phyloP scores from a whole-genome alignment of 805 yeast genomes.

The Yamadazyma nakazawae region DNA sequence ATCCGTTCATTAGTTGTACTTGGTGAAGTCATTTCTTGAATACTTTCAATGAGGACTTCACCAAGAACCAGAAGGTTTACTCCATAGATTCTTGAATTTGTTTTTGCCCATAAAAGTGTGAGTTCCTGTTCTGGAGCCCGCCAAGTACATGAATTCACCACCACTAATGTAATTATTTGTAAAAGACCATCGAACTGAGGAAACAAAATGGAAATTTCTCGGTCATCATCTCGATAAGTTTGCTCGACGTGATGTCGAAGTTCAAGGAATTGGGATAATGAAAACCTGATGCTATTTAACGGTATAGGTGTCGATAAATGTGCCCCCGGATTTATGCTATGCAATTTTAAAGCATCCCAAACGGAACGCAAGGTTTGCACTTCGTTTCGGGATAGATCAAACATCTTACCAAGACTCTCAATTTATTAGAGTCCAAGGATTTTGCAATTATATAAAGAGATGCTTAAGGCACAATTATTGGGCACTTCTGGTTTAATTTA shows the following conservation, averaged over 20 bases:
- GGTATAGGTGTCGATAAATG: background rate
- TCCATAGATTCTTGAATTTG: conserved; percentile 11
- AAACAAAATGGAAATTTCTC: background rate
- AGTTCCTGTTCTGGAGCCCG: conserved; percentile 1
- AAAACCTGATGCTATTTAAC: background rate
- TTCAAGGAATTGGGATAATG: background rate
- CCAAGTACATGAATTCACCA: background rate
- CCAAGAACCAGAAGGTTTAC: conserved; percentile 9
- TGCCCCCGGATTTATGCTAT: background rate
- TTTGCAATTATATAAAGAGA: background rate
- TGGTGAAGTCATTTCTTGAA: background rate
- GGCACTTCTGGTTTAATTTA: background rate
- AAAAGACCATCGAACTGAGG: conserved; percentile 1
- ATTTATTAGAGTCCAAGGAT: background rate
- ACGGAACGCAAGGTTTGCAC: background rate
- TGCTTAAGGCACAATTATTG: background rate
- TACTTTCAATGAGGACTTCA: conserved; percentile 5
- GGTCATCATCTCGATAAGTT: background rate
- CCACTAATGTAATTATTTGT: conserved; percentile 1
- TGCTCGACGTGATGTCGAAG: background rate
- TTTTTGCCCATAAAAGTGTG: conserved; percentile 10
- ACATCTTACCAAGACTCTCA: background rate
- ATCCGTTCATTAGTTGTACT: background rate
- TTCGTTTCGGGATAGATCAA: background rate
- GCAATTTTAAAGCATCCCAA: conserved; percentile 1